Evolutionary conservation across 495 filamentous ascomycete genomes (phyloP).

Genomic region (Neurospora tetrasperma): DNA sequence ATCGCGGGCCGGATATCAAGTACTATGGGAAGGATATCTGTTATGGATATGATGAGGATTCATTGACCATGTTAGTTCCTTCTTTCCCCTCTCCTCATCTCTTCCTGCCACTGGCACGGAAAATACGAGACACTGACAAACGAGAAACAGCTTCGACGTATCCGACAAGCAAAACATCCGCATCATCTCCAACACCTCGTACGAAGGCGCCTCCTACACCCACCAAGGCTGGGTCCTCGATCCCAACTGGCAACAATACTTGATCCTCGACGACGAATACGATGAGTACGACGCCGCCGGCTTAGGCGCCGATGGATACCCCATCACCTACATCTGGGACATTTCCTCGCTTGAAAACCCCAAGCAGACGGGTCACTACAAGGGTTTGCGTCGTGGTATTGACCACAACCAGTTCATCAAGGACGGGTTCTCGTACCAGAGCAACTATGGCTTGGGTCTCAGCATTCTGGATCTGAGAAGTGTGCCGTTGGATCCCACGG

Average conservation of each 20-base stretch:
- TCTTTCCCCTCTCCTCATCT: too few species aligned
- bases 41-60: slow-evolving; percentile 44
- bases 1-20: slow-evolving; percentile 41
- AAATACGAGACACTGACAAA: too few species aligned
- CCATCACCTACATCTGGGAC: slow-evolving; percentile 46
- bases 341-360: slow-evolving; percentile 37
- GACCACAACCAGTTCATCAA: slow-evolving; percentile 49
- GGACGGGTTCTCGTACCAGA: slow-evolving; percentile 39
- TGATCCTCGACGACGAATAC: slow-evolving; percentile 47
- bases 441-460: slow-evolving; percentile 43
- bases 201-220: slow-evolving; percentile 38
- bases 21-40: slow-evolving; percentile 45
- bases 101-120: too few species aligned
- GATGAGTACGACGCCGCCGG: slow-evolving; percentile 38
- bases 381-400: slow-evolving; percentile 29
- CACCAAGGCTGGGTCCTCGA: slow-evolving; percentile 49
- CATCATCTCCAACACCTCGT: slow-evolving; percentile 43
- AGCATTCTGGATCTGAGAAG: slow-evolving; percentile 39
- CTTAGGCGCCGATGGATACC: slow-evolving; percentile 28
- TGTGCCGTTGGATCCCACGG: slow-evolving; percentile 27
- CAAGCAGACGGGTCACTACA: slow-evolving; percentile 41
- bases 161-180: slow-evolving; percentile 37
- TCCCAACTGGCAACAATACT: slow-evolving; percentile 27
- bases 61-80: slow-evolving; percentile 24
- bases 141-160: slow-evolving; percentile 32